A percentile compares a stretch with the other conserved stretches of the same genome.
phyloP scores from a whole-genome alignment of 2,329 filamentous ascomycete genomes.

The Phyllachora maydis region DNA sequence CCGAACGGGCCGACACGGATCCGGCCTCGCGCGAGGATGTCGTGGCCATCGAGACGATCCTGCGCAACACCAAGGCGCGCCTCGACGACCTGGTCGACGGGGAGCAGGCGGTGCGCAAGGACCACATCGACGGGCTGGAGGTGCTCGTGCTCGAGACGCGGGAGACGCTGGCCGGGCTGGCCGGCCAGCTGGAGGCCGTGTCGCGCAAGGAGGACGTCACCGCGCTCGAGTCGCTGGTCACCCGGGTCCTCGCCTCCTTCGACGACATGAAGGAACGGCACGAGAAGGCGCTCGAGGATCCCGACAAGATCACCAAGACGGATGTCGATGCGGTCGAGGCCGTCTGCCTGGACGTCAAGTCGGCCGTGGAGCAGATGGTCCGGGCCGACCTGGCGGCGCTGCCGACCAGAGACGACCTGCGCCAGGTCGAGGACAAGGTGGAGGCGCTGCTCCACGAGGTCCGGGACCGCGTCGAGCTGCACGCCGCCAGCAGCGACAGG shows the following conservation, averaged over 20 bases:
- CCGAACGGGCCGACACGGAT: too few relatives aligned
- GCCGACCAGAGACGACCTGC: conserved; percentile 58
- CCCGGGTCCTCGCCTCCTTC: conserved; percentile 53
- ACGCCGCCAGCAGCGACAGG: conserved; percentile 55
- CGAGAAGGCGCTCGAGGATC: conserved; percentile 30
- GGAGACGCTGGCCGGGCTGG: conserved; percentile 46
- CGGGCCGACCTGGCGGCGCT: conserved; percentile 50
- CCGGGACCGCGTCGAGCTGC: conserved; percentile 39
- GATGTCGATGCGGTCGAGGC: conserved; percentile 68
- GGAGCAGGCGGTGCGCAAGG: conserved; percentile 47
- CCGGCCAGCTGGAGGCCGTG: conserved; percentile 44
- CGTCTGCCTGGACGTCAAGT: conserved; percentile 70
- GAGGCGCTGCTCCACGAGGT: conserved; percentile 48
- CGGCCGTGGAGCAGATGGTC: conserved; percentile 51
- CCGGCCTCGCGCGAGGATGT: conserved; percentile 63
- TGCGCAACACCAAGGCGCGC: conserved; percentile 74
- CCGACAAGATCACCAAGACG: conserved; percentile 54
- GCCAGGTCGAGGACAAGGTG: too few relatives aligned
- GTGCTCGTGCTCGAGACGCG: conserved; percentile 49
- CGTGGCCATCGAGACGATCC: conserved; percentile 72
- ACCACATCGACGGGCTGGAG: conserved; percentile 47
- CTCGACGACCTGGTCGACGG: conserved; percentile 63
- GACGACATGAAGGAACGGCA: conserved; percentile 49
- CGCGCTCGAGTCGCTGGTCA: conserved; percentile 56
- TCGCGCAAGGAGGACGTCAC: conserved; percentile 64